These are phyloP conservation scores for Blastomyces parvus DNA, from an alignment of 2,329 filamentous ascomycete genomes.

Conservation along the genomic window DNA sequence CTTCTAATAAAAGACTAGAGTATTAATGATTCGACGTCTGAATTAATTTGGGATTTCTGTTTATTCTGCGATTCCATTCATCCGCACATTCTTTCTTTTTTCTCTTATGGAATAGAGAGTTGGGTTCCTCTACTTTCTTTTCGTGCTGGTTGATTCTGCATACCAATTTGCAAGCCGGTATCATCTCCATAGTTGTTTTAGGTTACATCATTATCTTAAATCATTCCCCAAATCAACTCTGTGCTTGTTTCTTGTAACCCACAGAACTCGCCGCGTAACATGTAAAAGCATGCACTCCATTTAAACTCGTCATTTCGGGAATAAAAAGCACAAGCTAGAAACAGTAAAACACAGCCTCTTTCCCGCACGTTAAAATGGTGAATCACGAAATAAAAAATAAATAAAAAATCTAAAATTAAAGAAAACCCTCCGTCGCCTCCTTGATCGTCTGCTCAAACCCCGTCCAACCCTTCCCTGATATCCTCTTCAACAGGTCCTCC, in stretches of 20 bases:
- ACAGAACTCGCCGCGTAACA: too few relatives aligned
- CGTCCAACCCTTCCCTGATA: slow-evolving; percentile 25
- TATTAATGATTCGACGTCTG: neutral
- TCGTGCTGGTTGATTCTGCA: neutral
- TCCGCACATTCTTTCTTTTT: neutral
- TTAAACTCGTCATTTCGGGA: neutral
- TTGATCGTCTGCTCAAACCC: slow-evolving; percentile 20
- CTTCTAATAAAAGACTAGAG: neutral
- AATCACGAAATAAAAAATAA: neutral
- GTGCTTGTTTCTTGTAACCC: neutral
- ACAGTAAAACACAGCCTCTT: neutral
- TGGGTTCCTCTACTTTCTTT: neutral
- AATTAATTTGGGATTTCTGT: neutral
- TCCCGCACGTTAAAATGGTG: neutral
- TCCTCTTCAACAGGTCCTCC: slow-evolving; percentile 23
- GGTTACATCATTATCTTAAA: neutral
- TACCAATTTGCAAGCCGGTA: neutral
- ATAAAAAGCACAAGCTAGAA: neutral
- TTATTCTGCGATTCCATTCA: neutral
- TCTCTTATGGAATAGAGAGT: neutral
- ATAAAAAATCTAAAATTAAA: neutral
- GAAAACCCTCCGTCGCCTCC: slow-evolving; percentile 4
- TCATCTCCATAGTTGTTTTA: neutral
- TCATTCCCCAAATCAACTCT: neutral
- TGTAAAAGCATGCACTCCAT: neutral